Evolutionary conservation across 2,329 filamentous ascomycete species (phyloP).

Genomic region (Huntiella omanensis): DNA sequence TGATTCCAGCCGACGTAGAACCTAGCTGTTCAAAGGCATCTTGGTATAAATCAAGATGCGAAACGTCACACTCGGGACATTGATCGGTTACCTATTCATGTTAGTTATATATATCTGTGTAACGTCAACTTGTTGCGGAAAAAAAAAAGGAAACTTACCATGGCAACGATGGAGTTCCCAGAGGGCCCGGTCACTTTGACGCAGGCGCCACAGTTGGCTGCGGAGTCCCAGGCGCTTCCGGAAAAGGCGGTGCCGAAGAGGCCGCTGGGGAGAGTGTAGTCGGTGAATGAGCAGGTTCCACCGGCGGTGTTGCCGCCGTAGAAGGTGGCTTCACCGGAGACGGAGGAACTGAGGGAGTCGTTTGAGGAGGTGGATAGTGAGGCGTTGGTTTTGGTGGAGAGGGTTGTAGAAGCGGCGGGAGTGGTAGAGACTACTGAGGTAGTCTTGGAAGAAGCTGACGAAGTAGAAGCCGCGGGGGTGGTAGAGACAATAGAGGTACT

Average conservation of each 20-base stretch:
- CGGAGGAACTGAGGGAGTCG: background rate
- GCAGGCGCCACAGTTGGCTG: slow-evolving; percentile 41
- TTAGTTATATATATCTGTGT: slow-evolving; percentile 5
- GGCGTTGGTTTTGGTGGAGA: background rate
- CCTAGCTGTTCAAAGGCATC: slow-evolving; percentile 23
- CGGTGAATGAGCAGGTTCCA: slow-evolving; percentile 44
- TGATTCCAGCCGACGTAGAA: slow-evolving; percentile 19
- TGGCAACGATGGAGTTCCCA: slow-evolving; percentile 41
- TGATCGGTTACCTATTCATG: slow-evolving; percentile 23
- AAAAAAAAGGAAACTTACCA: slow-evolving; percentile 26
- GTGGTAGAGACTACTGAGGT: background rate
- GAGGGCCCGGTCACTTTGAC: slow-evolving; percentile 37
- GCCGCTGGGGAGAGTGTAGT: slow-evolving; percentile 39
- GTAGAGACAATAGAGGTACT: background rate
- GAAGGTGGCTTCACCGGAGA: slow-evolving; percentile 21
- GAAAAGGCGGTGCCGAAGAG: slow-evolving; percentile 45
- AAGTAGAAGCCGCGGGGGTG: background rate
- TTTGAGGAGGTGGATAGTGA: background rate
- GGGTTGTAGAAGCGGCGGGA: background rate
- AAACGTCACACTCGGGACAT: slow-evolving; percentile 23
- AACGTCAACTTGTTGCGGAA: background rate
- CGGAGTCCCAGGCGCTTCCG: slow-evolving; percentile 34
- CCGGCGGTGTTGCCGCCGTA: slow-evolving; percentile 37
- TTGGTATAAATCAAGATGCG: slow-evolving; percentile 27
- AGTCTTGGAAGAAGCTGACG: background rate